A percentile compares a stretch with the other conserved stretches of the same genome.
phyloP scores from a whole-genome alignment of 495 filamentous ascomycete genomes.

The Penicillium pulvis region DNA sequence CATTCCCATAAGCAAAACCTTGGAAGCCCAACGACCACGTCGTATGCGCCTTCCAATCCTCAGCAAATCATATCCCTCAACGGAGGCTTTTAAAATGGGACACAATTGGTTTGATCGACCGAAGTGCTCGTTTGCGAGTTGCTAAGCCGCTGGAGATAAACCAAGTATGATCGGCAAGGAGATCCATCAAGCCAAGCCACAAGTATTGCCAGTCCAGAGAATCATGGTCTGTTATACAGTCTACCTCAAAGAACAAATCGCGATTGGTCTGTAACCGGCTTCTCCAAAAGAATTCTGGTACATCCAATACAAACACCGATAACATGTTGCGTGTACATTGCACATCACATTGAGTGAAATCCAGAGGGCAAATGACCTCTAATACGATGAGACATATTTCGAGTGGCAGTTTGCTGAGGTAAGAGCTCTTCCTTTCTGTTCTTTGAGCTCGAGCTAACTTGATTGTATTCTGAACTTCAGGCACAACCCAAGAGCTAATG shows the following conservation, averaged over 20 bases:
- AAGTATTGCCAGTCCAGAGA: slow-evolving; percentile 9
- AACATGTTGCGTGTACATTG: slow-evolving; percentile 8
- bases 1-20: too few relatives aligned
- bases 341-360: slow-evolving; percentile 10
- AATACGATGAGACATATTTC: slow-evolving; percentile 10
- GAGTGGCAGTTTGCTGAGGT: slow-evolving; percentile 3
- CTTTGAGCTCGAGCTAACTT: background rate
- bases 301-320: slow-evolving; percentile 9
- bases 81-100: too few relatives aligned
- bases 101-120: background rate
- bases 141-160: slow-evolving; percentile 4
- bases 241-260: slow-evolving; percentile 6
- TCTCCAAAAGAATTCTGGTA: slow-evolving; percentile 12
- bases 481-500: slow-evolving; percentile 10
- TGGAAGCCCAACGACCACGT: too few relatives aligned
- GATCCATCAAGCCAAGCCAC: slow-evolving; percentile 5
- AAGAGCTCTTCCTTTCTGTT: background rate
- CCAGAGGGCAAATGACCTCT: slow-evolving; percentile 11
- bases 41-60: too few relatives aligned
- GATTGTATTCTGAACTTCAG: slow-evolving; percentile 11
- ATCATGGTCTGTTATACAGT: slow-evolving; percentile 1
- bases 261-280: background rate
- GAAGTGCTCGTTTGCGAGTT: slow-evolving; percentile 4
- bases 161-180: background rate
- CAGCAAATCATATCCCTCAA: too few relatives aligned